Evolutionary conservation across 768 basidiomycete genomes (phyloP).

Genomic region (Megacollybia marginata): DNA sequence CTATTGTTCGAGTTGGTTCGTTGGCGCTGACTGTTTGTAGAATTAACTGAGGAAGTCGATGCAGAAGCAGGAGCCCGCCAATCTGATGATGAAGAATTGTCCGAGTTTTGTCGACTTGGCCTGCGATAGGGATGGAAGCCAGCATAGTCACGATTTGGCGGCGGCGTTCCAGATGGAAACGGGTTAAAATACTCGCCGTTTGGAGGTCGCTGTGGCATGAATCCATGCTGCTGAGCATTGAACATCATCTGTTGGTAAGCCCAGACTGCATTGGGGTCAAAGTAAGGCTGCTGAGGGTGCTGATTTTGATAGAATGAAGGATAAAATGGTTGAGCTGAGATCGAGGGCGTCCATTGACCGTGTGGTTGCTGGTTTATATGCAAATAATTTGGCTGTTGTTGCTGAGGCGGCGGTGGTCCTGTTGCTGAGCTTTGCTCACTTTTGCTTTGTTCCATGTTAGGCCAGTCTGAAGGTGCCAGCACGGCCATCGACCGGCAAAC

Average conservation of each 20-base stretch:
- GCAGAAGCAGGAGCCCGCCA: conserved; percentile 69
- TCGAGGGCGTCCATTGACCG: conserved; percentile 62
- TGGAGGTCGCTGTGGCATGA: conserved; percentile 50
- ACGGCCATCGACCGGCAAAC: conserved; percentile 57
- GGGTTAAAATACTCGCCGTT: conserved; percentile 42
- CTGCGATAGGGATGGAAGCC: conserved; percentile 83
- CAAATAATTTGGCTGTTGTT: conserved; percentile 43
- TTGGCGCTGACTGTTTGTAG: conserved; percentile 50
- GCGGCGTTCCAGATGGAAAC: conserved; percentile 66
- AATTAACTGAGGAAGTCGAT: conserved; percentile 74
- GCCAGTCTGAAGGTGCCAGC: conserved; percentile 74
- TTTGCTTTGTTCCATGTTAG: conserved; percentile 47
- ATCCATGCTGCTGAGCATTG: conserved; percentile 58
- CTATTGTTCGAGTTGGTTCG: conserved; percentile 71
- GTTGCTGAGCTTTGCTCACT: conserved; percentile 36
- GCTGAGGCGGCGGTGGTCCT: conserved; percentile 23
- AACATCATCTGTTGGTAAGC: conserved; percentile 91
- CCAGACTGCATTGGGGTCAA: conserved; percentile 77
- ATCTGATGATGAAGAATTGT: conserved; percentile 64
- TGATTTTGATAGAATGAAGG: conserved; percentile 72
- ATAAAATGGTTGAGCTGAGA: conserved; percentile 65
- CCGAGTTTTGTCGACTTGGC: conserved; percentile 43
- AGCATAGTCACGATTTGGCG: conserved; percentile 37
- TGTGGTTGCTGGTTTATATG: conserved; percentile 69
- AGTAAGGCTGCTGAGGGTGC: conserved; percentile 52